Percentiles rank a stretch among this genome's conserved stretches.
Conservation (phyloP, 1,139 yeast genomes). For the Komagataea norvegica region DNA sequence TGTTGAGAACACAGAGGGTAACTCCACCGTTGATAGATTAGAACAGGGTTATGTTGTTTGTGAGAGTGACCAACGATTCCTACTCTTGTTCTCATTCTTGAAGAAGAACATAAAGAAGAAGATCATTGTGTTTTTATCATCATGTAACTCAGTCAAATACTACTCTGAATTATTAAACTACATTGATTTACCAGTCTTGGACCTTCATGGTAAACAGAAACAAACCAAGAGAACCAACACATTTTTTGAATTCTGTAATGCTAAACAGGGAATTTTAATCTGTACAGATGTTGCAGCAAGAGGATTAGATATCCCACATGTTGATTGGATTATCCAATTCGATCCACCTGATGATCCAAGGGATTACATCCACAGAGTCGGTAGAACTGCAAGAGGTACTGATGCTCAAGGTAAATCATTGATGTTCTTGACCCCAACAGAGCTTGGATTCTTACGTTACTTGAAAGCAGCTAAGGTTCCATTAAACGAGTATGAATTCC, state of each 20-base stretch:
- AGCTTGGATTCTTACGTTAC: slow-evolving; percentile 89
- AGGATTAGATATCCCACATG: slow-evolving; percentile 95
- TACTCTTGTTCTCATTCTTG: slow-evolving; percentile 84
- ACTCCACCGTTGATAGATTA: slow-evolving; percentile 91
- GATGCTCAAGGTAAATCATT: slow-evolving; percentile 87
- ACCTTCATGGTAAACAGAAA: slow-evolving; percentile 95
- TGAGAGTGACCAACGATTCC: slow-evolving; percentile 90
- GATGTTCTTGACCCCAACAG: slow-evolving; percentile 92
- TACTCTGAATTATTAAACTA: slow-evolving; percentile 92
- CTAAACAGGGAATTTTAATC: slow-evolving; percentile 84
- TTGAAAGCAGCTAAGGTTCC: slow-evolving; percentile 97
- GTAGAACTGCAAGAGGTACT: slow-evolving; percentile 96
- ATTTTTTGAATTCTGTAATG: slow-evolving; percentile 95
- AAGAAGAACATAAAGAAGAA: slow-evolving; percentile 89
- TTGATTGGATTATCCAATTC: slow-evolving; percentile 95
- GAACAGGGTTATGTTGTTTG: slow-evolving; percentile 99
- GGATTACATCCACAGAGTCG: slow-evolving; percentile 96
- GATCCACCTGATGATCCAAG: slow-evolving; percentile 99
- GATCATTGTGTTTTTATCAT: slow-evolving; percentile 88
- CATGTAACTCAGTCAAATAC: slow-evolving; percentile 95
- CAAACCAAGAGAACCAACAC: slow-evolving; percentile 98
- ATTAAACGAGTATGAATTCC: slow-evolving; percentile 93
- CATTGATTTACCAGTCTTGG: slow-evolving; percentile 93
- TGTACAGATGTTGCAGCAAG: slow-evolving; percentile 99
- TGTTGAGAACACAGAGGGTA: slow-evolving; percentile 78